Evolutionary conservation across 495 filamentous ascomycete species (phyloP).

Genomic region (Astrothelium subdiscretum): DNA sequence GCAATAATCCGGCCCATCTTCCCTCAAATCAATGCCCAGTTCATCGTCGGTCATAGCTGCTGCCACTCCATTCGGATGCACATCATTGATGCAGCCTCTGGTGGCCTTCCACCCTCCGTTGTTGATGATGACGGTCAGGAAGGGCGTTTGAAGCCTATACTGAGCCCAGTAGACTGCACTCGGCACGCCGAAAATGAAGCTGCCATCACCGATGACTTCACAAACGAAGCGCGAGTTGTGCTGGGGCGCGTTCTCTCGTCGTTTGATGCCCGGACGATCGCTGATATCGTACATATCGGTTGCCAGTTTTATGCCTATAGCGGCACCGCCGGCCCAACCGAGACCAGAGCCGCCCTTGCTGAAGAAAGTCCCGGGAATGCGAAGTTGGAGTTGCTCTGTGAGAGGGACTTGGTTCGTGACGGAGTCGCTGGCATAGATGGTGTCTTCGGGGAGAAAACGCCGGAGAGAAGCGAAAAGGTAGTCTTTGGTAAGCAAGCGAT

Average conservation of each 20-base stretch:
- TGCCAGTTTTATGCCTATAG: constrained; percentile 26
- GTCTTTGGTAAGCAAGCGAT: constrained; percentile 13
- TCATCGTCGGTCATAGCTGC: constrained; percentile 2
- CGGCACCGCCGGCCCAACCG: constrained; percentile 31
- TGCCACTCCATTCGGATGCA: constrained; percentile 6
- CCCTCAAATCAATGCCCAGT: constrained; percentile 4
- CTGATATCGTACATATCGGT: constrained; percentile 11
- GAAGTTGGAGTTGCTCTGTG: constrained; percentile 26
- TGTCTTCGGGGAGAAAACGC: constrained; percentile 32
- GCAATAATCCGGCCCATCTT: constrained; percentile 55
- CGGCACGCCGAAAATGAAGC: constrained; percentile 30
- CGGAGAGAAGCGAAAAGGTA: constrained; percentile 4
- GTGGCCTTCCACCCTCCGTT: constrained; percentile 75
- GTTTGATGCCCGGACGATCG: constrained; percentile 7
- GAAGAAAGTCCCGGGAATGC: constrained; percentile 24
- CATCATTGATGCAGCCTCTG: constrained; percentile 1
- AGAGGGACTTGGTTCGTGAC: constrained; percentile 22
- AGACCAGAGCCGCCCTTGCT: constrained; percentile 31
- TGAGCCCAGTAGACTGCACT: constrained; percentile 27
- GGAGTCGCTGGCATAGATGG: constrained; percentile 29
- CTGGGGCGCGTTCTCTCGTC: constrained; percentile 3
- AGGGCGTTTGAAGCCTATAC: constrained; percentile 25
- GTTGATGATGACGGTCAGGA: constrained; percentile 30
- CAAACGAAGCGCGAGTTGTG: constrained; percentile 8
- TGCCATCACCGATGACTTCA: constrained; percentile 29